Conservation (phyloP, 148 eudicot genomes). For the Suaeda aralocaspica region DNA sequence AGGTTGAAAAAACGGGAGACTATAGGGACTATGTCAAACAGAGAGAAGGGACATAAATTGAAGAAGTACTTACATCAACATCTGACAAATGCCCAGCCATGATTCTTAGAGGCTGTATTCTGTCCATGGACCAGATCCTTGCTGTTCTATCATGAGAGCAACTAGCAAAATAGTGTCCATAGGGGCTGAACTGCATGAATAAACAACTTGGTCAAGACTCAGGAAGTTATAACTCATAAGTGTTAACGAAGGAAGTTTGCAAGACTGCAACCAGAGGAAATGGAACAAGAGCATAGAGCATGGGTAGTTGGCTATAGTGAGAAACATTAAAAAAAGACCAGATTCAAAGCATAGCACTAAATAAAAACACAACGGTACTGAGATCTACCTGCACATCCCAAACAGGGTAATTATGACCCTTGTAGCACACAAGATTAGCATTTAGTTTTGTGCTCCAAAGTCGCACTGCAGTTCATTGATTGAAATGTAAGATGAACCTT, state of each 20-base stretch:
- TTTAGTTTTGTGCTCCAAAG: conserved; percentile 90
- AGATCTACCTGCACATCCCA: conserved; percentile 94
- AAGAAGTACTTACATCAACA: conserved; percentile 93
- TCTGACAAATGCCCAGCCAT: conserved; percentile 99
- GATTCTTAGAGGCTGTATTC: conserved; percentile 88
- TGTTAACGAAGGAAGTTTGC: neutral
- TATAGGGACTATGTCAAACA: neutral
- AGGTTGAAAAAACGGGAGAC: neutral
- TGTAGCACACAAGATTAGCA: conserved; percentile 99
- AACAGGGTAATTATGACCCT: conserved; percentile 98
- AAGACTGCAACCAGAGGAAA: neutral
- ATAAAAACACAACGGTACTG: neutral
- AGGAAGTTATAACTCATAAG: too few species aligned
- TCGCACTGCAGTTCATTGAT: conserved; percentile 59
- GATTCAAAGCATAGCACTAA: neutral
- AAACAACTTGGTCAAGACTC: conserved; percentile 23
- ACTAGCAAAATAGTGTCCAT: conserved; percentile 95
- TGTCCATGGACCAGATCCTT: conserved; percentile 94
- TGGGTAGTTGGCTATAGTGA: neutral
- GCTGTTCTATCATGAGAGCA: conserved; percentile 99
- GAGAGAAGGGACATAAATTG: neutral
- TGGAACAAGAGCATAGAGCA: conserved; percentile 6
- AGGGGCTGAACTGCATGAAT: conserved; percentile 84
- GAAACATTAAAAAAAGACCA: neutral
- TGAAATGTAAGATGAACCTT: neutral